These are phyloP conservation scores for Senecio squalidus DNA, from an alignment of 140 eudicot species.

Conservation along the genomic window DNA sequence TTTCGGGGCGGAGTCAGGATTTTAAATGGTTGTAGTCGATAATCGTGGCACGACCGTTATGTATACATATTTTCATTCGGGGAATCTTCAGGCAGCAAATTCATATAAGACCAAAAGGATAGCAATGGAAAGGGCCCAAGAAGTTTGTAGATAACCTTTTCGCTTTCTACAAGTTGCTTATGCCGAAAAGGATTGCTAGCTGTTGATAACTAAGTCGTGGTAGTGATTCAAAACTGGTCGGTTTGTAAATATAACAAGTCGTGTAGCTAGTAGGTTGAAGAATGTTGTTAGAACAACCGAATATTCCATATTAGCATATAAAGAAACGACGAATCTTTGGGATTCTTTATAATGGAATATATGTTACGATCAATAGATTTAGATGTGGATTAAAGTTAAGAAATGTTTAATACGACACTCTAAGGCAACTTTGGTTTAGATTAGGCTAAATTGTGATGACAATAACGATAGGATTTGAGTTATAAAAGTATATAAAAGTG, in stretches of 20 bases:
- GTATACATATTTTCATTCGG: not conserved
- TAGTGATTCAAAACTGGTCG: slow-evolving; percentile 5
- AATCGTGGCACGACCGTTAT: slow-evolving; percentile 22
- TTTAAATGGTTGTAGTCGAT: slow-evolving; percentile 25
- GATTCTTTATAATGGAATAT: not conserved
- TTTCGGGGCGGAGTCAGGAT: slow-evolving; percentile 1
- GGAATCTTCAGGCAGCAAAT: not conserved
- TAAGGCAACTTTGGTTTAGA: not conserved
- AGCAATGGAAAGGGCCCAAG: not conserved
- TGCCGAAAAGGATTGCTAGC: slow-evolving; percentile 33
- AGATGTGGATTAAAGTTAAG: not conserved
- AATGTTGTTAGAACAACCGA: not conserved
- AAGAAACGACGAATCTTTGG: too few species aligned
- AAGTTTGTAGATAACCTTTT: slow-evolving; percentile 10
- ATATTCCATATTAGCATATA: not conserved
- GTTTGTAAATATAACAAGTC: slow-evolving; percentile 10
- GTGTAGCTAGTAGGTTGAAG: not conserved
- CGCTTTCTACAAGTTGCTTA: slow-evolving; percentile 12
- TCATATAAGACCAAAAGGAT: slow-evolving; percentile 9
- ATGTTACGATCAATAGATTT: not conserved
- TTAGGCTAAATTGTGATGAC: slow-evolving; percentile 4
- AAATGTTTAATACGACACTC: not conserved
- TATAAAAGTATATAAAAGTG: not conserved
- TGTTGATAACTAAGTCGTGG: slow-evolving; percentile 12
- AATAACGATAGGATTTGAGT: slow-evolving; percentile 6